phyloP scores from a whole-genome alignment of 225 moss, liverwort and hornwort species.

The Ulota crispa region DNA sequence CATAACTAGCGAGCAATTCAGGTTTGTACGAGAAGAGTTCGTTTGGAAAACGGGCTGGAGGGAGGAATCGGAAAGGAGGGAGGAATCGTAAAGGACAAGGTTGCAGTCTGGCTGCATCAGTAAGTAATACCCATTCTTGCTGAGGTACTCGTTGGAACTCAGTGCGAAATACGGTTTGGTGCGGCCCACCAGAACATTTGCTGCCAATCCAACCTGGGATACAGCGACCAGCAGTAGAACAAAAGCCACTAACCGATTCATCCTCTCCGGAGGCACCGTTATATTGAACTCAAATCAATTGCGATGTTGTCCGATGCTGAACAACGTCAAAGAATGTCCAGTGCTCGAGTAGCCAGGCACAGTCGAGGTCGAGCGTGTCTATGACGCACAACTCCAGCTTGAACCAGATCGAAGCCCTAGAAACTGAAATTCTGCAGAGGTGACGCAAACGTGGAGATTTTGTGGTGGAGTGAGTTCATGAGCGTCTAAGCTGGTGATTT shows the following conservation, averaged over 20 bases:
- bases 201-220: neutral
- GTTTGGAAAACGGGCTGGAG: neutral
- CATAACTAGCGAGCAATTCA: neutral
- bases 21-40: neutral
- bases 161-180: fast-evolving
- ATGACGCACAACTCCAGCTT: neutral
- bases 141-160: neutral
- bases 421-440: neutral
- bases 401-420: neutral
- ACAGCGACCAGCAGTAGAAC: neutral
- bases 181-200: neutral
- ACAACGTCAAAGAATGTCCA: neutral
- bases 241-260: neutral
- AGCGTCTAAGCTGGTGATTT: neutral
- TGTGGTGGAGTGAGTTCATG: neutral
- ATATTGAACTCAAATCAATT: neutral
- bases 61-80: neutral
- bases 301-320: neutral
- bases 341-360: neutral
- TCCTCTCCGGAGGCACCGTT: neutral
- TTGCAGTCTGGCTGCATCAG: slow-evolving; percentile 21
- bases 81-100: neutral
- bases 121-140: neutral
- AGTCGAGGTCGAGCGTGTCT: neutral
- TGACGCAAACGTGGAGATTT: neutral